A percentile compares a stretch with the other conserved stretches of the same genome.
phyloP scores from a whole-genome alignment of 176 grass and related monocot genomes.

The Pontederia crassipes region DNA sequence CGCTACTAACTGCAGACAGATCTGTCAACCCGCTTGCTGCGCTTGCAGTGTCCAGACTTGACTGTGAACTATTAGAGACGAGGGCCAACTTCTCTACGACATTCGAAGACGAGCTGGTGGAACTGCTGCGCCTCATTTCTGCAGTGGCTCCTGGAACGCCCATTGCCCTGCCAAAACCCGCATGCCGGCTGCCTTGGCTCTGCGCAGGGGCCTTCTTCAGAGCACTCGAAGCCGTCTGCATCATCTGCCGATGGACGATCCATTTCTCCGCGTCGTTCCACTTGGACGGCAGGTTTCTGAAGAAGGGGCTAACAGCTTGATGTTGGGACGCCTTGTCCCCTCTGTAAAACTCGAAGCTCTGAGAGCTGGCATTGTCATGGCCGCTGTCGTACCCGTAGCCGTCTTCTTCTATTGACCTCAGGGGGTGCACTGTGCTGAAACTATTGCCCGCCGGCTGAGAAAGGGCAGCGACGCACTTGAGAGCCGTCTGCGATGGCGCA shows the following conservation, averaged over 20 bases:
- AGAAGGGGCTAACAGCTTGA: slow-evolving; percentile 29
- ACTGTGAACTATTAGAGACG: slow-evolving; percentile 8
- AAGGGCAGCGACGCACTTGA: background rate
- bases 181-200: slow-evolving; percentile 10
- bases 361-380: slow-evolving; percentile 19
- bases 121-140: slow-evolving; percentile 10
- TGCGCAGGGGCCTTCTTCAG: slow-evolving; percentile 29
- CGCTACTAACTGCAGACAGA: background rate
- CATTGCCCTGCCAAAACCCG: slow-evolving; percentile 1
- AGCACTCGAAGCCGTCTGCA: slow-evolving; percentile 70
- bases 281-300: slow-evolving; percentile 74
- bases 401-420: slow-evolving; percentile 15
- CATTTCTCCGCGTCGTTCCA: slow-evolving; percentile 99
- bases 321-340: slow-evolving; percentile 31
- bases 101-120: background rate
- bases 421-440: slow-evolving; percentile 3
- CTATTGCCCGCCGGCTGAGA: background rate
- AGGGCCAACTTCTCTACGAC: slow-evolving; percentile 14
- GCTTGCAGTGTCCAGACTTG: background rate
- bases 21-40: slow-evolving; percentile 1
- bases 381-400: slow-evolving; percentile 32
- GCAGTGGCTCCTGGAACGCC: slow-evolving; percentile 29
- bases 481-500: background rate
- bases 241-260: slow-evolving; percentile 64
- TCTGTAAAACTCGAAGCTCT: slow-evolving; percentile 68